Evolutionary conservation across 345 rosid species (phyloP).

Genomic region (Pistacia integerrima): DNA sequence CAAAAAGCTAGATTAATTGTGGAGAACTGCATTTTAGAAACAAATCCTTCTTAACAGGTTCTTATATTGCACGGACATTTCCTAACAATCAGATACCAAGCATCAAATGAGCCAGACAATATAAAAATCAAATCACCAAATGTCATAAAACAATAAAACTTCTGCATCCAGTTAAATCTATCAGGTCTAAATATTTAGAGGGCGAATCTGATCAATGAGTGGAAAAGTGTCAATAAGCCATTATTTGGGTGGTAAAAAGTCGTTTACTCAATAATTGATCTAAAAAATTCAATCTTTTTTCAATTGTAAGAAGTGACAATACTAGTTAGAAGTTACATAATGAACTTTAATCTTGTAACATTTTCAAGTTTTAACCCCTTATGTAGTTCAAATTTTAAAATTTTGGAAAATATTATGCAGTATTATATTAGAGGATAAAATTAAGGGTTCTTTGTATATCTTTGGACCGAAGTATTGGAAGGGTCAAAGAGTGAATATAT

Average conservation of each 20-base stretch:
- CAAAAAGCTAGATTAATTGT: too few species aligned
- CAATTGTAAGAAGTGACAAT: too few species aligned
- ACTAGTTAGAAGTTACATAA: too few species aligned
- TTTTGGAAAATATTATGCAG: too few species aligned
- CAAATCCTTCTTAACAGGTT: background rate
- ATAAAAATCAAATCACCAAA: background rate
- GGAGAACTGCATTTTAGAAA: too few species aligned
- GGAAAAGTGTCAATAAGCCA: too few species aligned
- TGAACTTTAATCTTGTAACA: too few species aligned
- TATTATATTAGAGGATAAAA: background rate
- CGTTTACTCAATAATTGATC: too few species aligned
- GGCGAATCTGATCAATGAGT: background rate
- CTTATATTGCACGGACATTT: background rate
- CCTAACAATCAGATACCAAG: background rate
- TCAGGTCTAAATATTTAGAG: background rate
- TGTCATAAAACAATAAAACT: background rate
- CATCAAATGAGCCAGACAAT: background rate
- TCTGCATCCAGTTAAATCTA: background rate
- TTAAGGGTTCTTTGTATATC: background rate
- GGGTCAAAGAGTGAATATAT: constrained; percentile 1
- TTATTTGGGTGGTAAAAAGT: too few species aligned
- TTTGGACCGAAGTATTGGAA: constrained; percentile 24
- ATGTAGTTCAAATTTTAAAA: too few species aligned
- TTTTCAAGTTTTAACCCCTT: too few species aligned
- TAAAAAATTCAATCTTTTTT: too few species aligned